Base-by-base conservation (phyloP, 345 rosid genomes). In the Boechera retrofracta region DNA sequence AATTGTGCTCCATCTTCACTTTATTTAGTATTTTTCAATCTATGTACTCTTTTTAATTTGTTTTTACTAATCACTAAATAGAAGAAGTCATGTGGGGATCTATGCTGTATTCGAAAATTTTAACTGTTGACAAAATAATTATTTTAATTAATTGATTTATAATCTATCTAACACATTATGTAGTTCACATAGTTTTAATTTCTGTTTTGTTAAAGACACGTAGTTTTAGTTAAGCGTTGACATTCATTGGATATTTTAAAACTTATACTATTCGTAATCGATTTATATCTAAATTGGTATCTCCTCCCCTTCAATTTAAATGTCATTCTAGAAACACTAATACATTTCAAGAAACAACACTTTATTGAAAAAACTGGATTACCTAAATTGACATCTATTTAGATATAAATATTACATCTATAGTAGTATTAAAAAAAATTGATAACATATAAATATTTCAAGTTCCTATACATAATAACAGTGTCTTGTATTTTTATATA, bases 1-100 rank as follows among this genome's bases (percentile, higher is more conserved):
- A 78, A 52, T 67, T 78, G 67, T 67, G 65, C 82, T 67, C 64
- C 35, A 41, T 48, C 69, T 60, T 38, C 28, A 60, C 82, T 61
- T 72, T 61, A 36, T 12, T 61, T 60, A 12, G 29, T 38, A 2
- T 39, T 66, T 67, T 61, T n/a, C 15, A n/a, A 51, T 8, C 21
- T 51, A n/a, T 42, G 29, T 35, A 16, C 11, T 16, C n/a, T 48
- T 7, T 52, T 6, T 26, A 1, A 26, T 26, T 26, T 26, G 28
- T 2, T 6, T 10, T 35, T 41, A 21, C 18, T 47, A 59, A 18
- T 16, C 26, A 66, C 41, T 52, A 33, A 41, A 53, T 42, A 76
- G 29, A 53, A 38, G 48, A 36, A 60, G 21, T 49, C 62, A 9
- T 68, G 18, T 31, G 16, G 16, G 42, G 18, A 64, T 31, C 56